These are phyloP conservation scores for Taxillus chinensis DNA, from an alignment of 164 flowering plant genomes.

Conservation along the genomic window DNA sequence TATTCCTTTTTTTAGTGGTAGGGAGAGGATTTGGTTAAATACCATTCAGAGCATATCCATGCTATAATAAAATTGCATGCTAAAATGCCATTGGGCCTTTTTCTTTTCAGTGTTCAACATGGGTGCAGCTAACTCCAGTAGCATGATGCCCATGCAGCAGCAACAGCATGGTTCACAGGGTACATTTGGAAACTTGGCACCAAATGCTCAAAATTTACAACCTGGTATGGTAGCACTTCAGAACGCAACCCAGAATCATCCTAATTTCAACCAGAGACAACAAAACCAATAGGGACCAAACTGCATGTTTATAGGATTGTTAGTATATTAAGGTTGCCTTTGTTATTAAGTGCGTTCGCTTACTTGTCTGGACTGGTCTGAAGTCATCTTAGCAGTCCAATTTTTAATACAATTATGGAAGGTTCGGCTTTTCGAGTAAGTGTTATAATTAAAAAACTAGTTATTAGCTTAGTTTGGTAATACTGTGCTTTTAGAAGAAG, in stretches of 20 bases:
- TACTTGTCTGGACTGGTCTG: too few relatives aligned
- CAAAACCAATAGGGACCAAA: conserved; percentile 44
- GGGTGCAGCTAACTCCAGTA: conserved; percentile 50
- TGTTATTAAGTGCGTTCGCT: background rate
- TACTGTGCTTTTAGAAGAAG: too few relatives aligned
- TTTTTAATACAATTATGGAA: too few relatives aligned
- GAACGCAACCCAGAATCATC: conserved; percentile 47
- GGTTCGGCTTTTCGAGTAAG: too few relatives aligned
- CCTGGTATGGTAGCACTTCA: conserved; percentile 53
- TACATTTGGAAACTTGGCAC: conserved; percentile 54
- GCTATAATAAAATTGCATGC: too few relatives aligned
- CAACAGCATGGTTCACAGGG: conserved; percentile 56
- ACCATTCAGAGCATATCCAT: too few relatives aligned
- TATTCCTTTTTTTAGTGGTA: background rate
- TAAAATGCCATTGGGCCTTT: background rate
- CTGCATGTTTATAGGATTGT: background rate
- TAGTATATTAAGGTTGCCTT: background rate
- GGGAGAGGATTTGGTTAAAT: background rate
- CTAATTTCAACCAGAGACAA: conserved; percentile 65
- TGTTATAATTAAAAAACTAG: too few relatives aligned
- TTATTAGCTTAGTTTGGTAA: too few relatives aligned
- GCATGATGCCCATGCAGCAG: conserved; percentile 60
- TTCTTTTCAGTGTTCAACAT: conserved; percentile 66
- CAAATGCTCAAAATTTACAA: conserved; percentile 65
- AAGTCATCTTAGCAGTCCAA: too few relatives aligned